A percentile compares a stretch with the other conserved stretches of the same genome.
These are phyloP conservation scores for Gossypium stocksii DNA, from an alignment of 345 rosid species.

Conservation along the genomic window DNA sequence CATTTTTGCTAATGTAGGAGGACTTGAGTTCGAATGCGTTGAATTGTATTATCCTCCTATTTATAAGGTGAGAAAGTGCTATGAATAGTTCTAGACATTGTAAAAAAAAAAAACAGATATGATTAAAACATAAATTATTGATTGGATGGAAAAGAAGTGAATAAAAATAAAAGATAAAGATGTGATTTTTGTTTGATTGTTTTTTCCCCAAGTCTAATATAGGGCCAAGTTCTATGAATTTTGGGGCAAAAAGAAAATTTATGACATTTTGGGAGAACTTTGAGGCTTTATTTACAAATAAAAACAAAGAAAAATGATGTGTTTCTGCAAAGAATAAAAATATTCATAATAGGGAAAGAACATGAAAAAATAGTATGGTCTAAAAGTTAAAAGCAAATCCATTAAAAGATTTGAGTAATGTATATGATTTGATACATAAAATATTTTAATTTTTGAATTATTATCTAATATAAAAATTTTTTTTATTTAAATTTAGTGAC, in stretches of 20 bases:
- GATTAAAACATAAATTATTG: not conserved
- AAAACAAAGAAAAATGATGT: not conserved
- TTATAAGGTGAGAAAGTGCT: accelerated
- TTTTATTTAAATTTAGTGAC: no score
- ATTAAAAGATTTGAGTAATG: no score
- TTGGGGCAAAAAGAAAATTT: not conserved
- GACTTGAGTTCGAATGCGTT: accelerated
- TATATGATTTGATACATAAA: no score
- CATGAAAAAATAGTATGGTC: no score
- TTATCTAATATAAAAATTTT: no score
- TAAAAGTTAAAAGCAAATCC: no score
- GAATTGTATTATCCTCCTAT: accelerated
- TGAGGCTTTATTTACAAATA: not conserved
- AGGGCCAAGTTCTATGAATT: not conserved
- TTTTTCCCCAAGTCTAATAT: not conserved
- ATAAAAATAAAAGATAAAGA: not conserved
- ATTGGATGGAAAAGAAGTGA: not conserved
- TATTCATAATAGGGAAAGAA: not conserved
- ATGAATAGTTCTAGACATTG: accelerated
- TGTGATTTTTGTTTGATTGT: not conserved
- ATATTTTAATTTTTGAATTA: no score
- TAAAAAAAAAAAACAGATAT: no score
- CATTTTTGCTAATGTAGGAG: accelerated
- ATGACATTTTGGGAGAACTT: not conserved
- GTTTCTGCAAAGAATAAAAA: not conserved